A percentile compares a stretch with the other conserved stretches of the same genome.
These are phyloP conservation scores for Hanseniaspora gamundiae DNA, from an alignment of 1,139 yeast genomes.

Conservation along the genomic window DNA sequence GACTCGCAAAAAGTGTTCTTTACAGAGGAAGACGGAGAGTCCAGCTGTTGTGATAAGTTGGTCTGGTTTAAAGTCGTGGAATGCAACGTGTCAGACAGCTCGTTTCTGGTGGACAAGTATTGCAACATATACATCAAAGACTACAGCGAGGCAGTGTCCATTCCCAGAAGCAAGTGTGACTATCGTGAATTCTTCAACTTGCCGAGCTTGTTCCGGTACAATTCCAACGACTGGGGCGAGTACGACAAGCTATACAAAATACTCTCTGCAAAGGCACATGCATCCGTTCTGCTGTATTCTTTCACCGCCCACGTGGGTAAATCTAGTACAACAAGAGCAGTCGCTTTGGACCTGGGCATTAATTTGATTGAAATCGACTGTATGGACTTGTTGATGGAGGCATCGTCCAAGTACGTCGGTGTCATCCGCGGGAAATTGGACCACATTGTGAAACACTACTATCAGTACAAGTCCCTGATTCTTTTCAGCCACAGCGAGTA, in stretches of 20 bases:
- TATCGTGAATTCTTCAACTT: slow-evolving; percentile 43
- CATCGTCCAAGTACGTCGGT: slow-evolving; percentile 74
- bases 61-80: slow-evolving; percentile 69
- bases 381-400: slow-evolving; percentile 48
- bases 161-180: slow-evolving; percentile 16
- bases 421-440: slow-evolving; percentile 66
- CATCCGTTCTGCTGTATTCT: slow-evolving; percentile 58
- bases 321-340: slow-evolving; percentile 43
- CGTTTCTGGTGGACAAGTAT: slow-evolving; percentile 15
- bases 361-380: slow-evolving; percentile 65
- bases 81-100: slow-evolving; percentile 17
- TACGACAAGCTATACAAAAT: slow-evolving; percentile 44
- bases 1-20: slow-evolving; percentile 38
- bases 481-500: slow-evolving; percentile 65
- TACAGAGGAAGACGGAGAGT: slow-evolving; percentile 12
- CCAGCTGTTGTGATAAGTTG: slow-evolving; percentile 57
- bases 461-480: slow-evolving; percentile 33
- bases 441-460: slow-evolving; percentile 33
- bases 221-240: slow-evolving; percentile 30
- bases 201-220: slow-evolving; percentile 26
- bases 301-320: slow-evolving; percentile 74
- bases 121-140: slow-evolving; percentile 18
- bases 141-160: slow-evolving; percentile 10
- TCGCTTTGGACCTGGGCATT: slow-evolving; percentile 50
- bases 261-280: slow-evolving; percentile 34